Percentiles rank a stretch among this genome's conserved stretches.
Evolutionary conservation across 169 alveolate species (phyloP).

Genomic region (Cryptosporidium viatorum): DNA sequence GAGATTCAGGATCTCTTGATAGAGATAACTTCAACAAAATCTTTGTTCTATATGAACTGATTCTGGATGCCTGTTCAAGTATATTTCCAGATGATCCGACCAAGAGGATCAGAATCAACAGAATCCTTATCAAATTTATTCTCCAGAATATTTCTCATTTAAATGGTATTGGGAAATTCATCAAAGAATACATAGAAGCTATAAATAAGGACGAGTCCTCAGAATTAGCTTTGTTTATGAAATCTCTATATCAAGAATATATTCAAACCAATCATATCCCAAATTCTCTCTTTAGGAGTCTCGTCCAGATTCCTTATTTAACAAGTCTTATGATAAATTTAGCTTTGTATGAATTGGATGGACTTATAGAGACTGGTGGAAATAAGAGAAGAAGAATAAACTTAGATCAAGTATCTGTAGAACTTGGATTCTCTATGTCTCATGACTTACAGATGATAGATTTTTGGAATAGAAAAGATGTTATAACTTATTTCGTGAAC

Average conservation of each 20-base stretch:
- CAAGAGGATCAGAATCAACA: not conserved
- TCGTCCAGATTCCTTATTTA: slow-evolving; percentile 24
- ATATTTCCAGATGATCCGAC: not conserved
- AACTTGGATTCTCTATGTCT: not conserved
- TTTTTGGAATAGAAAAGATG: slow-evolving; percentile 20
- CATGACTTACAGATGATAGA: not conserved
- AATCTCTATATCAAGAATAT: not conserved
- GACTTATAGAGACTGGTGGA: not conserved
- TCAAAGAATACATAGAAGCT: not conserved
- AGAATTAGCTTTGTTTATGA: not conserved
- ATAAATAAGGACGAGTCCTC: not conserved
- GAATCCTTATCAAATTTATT: not conserved
- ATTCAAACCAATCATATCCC: not conserved
- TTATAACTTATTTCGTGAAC: slow-evolving; percentile 3
- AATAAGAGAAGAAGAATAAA: slow-evolving; percentile 11
- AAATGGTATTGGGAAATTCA: not conserved
- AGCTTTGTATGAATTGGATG: not conserved
- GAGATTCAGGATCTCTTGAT: slow-evolving; percentile 2
- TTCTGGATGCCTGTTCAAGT: not conserved
- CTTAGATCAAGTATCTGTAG: not conserved
- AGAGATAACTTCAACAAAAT: not conserved
- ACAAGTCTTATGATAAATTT: not conserved
- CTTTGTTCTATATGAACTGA: not conserved
- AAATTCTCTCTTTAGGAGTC: slow-evolving; percentile 9
- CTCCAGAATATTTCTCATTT: slow-evolving; percentile 6